Evolutionary conservation across 108 stramenopile genomes (phyloP), one percentile per base, ranked within the genome.

Genomic region (Cyclotella atomus): DNA sequence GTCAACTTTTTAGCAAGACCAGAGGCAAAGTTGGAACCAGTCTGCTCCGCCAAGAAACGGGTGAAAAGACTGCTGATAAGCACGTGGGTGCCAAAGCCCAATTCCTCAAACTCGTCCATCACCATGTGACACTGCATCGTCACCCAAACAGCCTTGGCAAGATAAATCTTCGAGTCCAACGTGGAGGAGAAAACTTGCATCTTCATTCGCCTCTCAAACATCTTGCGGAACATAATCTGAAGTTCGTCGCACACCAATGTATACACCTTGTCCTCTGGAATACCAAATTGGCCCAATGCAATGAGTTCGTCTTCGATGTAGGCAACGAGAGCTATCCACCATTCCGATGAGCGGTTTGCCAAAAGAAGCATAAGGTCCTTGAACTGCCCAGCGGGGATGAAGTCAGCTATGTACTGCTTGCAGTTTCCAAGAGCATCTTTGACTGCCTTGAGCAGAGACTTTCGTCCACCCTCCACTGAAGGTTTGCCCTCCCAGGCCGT

Each of bases 31-130:
- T 49, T 49, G n/a, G 16, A n/a, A 4, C 47, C 47, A 12, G 47
- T 49, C n/a, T 49, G 47, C 9, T 49, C n/a, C n/a, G 47, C 47
- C 47, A 49, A 49, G n/a, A 49, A 49, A n/a, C 47, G 47, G n/a
- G n/a, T 49, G n/a, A 28, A 55, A 23, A 27, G 4, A 28, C 54
- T 55, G 28, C 54, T 55, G 27, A 55, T 55, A 27, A 55, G 25
- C 25, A 55, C 54, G 28, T 55, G 54, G 28, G 54, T 55, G 21
- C 25, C 25, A 15, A 55, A 55, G 3, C 54, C 54, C 25, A 28
- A 27, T 29, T 55, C 54, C 3, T 4, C 4, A 28, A 55, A 55
- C 3, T 55, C 47, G 4, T 49, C 47, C 47, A 49, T 49, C 4
- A 49, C 47, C 47, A n/a, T n/a, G n/a, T 49, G 47, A 49, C 16